Evolutionary conservation across 2,329 filamentous ascomycete genomes (phyloP).

Genomic region (Fusarium subglutinans): DNA sequence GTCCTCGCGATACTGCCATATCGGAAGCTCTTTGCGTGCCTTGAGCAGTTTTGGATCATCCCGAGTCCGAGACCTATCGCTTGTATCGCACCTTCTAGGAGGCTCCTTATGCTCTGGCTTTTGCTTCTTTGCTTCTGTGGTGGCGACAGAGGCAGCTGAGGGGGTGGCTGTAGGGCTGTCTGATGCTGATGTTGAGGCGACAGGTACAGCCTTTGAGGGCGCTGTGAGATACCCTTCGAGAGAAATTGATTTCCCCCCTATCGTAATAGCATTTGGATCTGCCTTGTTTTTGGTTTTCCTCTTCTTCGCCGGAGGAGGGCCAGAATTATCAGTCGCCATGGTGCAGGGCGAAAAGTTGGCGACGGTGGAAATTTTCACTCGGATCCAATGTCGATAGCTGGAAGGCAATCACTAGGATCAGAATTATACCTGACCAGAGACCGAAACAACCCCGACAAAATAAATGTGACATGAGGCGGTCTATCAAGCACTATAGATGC

Average conservation of each 20-base stretch:
- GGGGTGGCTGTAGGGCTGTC: not conserved
- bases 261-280: conserved; percentile 51
- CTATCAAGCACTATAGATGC: not conserved
- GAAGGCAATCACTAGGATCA: not conserved
- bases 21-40: conserved; percentile 76
- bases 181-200: conserved; percentile 7
- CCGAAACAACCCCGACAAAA: not conserved
- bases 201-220: conserved; percentile 39
- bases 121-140: not conserved
- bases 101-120: conserved; percentile 10
- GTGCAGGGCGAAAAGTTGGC: not conserved
- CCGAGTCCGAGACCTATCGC: conserved; percentile 16
- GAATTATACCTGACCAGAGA: not conserved
- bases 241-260: conserved; percentile 60
- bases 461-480: not conserved
- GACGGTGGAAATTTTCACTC: not conserved
- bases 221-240: conserved; percentile 59
- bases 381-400: not conserved
- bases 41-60: conserved; percentile 51
- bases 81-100: conserved; percentile 8
- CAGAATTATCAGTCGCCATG: conserved; percentile 41
- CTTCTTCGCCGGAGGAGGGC: conserved; percentile 49
- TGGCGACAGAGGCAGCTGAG: not conserved
- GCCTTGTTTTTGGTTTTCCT: conserved; percentile 50
- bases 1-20: conserved; percentile 77